Base-by-base conservation (phyloP, 768 basidiomycete species). In the Boletales sp. region DNA sequence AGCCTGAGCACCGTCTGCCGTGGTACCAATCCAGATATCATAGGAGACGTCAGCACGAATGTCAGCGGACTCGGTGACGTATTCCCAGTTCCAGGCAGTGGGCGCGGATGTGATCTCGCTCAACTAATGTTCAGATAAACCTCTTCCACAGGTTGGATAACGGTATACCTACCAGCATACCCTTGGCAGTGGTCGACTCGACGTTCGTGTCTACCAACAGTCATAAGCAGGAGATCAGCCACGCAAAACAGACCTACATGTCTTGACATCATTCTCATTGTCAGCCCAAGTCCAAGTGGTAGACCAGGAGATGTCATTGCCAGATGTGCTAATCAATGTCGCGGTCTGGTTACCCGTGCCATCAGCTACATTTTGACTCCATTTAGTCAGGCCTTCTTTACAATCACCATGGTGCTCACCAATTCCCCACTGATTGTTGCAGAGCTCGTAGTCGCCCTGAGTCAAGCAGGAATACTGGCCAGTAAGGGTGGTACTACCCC, bases 1-100 rank as follows among this genome's bases (percentile, higher is more conserved):
- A 0, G 80, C 79, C n/a, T 80, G 74, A 1, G 57, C 54, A 39
- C 79, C 80, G 6, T 72, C 59, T 3, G 69, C 57, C 9, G 75
- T 62, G 13, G 54, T 61, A 31, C 81, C 80, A 31, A 72, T 58
- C 81, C 81, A 82, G 40, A 81, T 77, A 51, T 81, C 79, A 51
- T 81, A 82, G 19, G 79, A 67, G 54, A 83, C 79, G 56, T 83
- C 79, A 7, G 81, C 81, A 38, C 78, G 70, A 49, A 81, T 71
- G 36, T 71, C 74, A 5, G 77, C 77, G 15, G 54, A 56, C 56
- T 73, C 55, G 10, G 70, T 61, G 19, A 69, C 60, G 55, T 82
- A 82, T 15, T 58, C 50, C 81, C 80, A 83, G 51, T 62, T 64
- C 79, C 80, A 82, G 2, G 66, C 56, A 1, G 80, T 79, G 5